Evolutionary conservation across 164 flowering plant species (phyloP).

Genomic region (Piper betle): DNA sequence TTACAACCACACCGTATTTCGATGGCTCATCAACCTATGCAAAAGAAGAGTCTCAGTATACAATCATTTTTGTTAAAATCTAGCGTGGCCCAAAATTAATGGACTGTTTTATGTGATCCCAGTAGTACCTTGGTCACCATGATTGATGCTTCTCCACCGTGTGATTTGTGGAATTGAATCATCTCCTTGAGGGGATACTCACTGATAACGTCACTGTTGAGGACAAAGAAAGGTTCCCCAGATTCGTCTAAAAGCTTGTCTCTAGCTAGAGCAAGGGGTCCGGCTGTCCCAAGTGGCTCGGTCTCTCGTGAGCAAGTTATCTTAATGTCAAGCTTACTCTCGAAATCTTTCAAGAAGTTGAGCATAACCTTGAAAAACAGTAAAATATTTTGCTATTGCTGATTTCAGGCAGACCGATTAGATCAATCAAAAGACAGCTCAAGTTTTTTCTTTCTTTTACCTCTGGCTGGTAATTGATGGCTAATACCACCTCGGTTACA

Average conservation of each 20-base stretch:
- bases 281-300: constrained; percentile 97
- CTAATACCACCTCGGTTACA: constrained; percentile 90
- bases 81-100: too few species aligned
- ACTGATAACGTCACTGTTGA: too few species aligned
- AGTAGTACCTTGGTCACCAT: constrained; percentile 97
- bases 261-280: constrained; percentile 93
- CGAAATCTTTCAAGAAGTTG: constrained; percentile 87
- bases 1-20: constrained; percentile 91
- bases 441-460: too few species aligned
- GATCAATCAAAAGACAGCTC: too few species aligned
- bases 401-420: too few species aligned
- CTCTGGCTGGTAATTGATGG: constrained; percentile 99
- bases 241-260: constrained; percentile 77
- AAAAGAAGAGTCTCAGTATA: neutral
- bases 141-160: constrained; percentile 96
- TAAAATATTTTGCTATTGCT: too few species aligned
- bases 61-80: neutral
- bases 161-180: constrained; percentile 84
- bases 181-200: constrained; percentile 87
- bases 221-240: constrained; percentile 89
- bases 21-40: constrained; percentile 95
- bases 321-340: too few species aligned
- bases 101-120: too few species aligned
- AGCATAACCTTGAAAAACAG: constrained; percentile 56
- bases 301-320: constrained; percentile 96